Percentiles rank a stretch among this genome's conserved stretches.
Conservation (phyloP, 768 basidiomycete genomes). For the Lentinula lateritia region DNA sequence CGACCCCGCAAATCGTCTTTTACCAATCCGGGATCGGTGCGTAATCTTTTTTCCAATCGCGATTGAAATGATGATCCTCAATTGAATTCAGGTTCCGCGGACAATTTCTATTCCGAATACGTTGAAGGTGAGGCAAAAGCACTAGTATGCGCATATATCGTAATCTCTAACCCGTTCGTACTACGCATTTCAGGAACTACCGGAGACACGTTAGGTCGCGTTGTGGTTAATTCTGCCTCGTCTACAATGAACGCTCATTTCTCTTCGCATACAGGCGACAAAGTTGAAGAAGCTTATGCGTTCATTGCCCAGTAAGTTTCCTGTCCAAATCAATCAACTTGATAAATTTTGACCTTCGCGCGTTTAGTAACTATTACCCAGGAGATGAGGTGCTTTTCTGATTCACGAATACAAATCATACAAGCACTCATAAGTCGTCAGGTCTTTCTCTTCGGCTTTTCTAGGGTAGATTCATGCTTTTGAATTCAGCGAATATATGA, state of each 20-base stretch:
- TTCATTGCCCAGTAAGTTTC: constrained; percentile 69
- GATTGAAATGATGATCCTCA: neutral
- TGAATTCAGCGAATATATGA: neutral
- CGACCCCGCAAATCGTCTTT: constrained; percentile 58
- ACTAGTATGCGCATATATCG: neutral
- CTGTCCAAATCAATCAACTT: neutral
- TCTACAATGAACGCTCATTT: neutral
- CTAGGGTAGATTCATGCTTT: constrained; percentile 38
- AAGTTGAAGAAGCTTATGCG: constrained; percentile 76
- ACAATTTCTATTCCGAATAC: constrained; percentile 51
- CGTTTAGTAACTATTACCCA: constrained; percentile 57
- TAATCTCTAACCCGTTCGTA: neutral
- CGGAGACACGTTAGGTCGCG: constrained; percentile 53
- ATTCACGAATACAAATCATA: neutral
- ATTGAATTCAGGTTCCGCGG: constrained; percentile 35
- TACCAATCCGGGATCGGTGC: constrained; percentile 54
- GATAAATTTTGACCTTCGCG: neutral
- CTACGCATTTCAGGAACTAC: constrained; percentile 42
- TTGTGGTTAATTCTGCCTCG: neutral
- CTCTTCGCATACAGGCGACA: constrained; percentile 27
- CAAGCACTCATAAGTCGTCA: constrained; percentile 19
- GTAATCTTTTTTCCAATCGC: neutral
- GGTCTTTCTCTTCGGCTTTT: constrained; percentile 79
- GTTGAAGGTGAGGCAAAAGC: constrained; percentile 43
- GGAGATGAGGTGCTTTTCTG: constrained; percentile 59